A percentile compares a stretch with the other conserved stretches of the same genome.
phyloP scores from a whole-genome alignment of 2,329 filamentous ascomycete genomes.

The Diaporthe sp. region DNA sequence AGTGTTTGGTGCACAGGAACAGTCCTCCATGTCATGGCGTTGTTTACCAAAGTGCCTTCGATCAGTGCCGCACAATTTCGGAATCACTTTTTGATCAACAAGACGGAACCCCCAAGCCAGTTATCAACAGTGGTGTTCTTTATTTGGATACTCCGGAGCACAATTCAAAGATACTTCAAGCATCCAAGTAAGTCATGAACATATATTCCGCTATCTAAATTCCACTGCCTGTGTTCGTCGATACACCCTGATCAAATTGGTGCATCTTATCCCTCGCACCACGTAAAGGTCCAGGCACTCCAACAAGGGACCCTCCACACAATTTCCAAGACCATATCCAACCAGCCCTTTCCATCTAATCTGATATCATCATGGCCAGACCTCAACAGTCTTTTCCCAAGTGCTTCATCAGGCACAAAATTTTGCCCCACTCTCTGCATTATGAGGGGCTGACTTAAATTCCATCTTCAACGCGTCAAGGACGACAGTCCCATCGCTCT shows the following conservation, averaged over 20 bases:
- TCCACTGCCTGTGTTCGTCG: slow-evolving; percentile 7
- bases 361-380: background rate
- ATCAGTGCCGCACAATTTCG: too few species aligned
- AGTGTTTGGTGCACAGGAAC: too few species aligned
- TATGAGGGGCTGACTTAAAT: slow-evolving; percentile 38
- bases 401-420: slow-evolving; percentile 21
- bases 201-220: background rate
- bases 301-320: slow-evolving; percentile 24
- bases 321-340: background rate
- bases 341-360: background rate
- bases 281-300: slow-evolving; percentile 30
- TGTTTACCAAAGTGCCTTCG: background rate
- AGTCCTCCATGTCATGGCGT: too few species aligned
- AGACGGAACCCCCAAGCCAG: background rate
- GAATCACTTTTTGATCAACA: background rate
- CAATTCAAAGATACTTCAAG: too few species aligned
- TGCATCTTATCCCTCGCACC: slow-evolving; percentile 27
- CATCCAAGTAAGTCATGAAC: background rate
- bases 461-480: slow-evolving; percentile 34
- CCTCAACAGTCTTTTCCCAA: slow-evolving; percentile 5
- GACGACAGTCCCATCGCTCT: slow-evolving; percentile 28
- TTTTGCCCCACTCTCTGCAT: slow-evolving; percentile 40
- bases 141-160: background rate
- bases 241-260: background rate
- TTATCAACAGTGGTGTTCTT: background rate